These are phyloP conservation scores for Vigna mungo DNA, from an alignment of 306 rosid species.

Conservation along the genomic window DNA sequence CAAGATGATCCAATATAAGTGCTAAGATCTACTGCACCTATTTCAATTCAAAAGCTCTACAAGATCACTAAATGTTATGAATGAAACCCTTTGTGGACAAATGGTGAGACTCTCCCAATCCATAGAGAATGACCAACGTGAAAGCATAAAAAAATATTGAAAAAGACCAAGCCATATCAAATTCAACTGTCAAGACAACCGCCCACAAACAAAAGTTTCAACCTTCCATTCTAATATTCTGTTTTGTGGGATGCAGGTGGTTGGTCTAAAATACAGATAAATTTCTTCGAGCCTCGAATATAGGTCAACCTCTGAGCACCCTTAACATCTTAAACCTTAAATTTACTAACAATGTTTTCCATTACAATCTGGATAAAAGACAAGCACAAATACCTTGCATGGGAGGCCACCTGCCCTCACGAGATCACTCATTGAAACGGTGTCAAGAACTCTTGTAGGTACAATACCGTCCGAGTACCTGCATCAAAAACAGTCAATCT, in stretches of 20 bases:
- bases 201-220: neutral
- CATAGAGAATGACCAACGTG: neutral
- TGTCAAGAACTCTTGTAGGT: constrained; percentile 81
- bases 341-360: constrained; percentile 9
- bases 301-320: neutral
- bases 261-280: neutral
- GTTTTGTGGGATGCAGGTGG: neutral
- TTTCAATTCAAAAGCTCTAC: constrained; percentile 16
- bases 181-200: neutral
- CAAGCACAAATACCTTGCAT: constrained; percentile 69
- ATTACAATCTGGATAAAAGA: constrained; percentile 4
- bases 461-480: constrained; percentile 78
- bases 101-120: constrained; percentile 22
- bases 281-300: neutral
- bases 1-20: neutral
- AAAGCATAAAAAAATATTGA: constrained; percentile 24
- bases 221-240: neutral
- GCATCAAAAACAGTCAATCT: constrained; percentile 38
- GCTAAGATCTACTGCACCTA: neutral
- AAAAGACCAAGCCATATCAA: neutral
- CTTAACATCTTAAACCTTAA: constrained; percentile 7
- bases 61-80: constrained; percentile 10
- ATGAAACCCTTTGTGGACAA: neutral
- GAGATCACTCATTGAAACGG: constrained; percentile 68
- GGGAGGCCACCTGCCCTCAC: constrained; percentile 80